These are phyloP conservation scores for Pestalotiopsis sp. DNA, from an alignment of 2,329 filamentous ascomycete genomes.

Conservation along the genomic window DNA sequence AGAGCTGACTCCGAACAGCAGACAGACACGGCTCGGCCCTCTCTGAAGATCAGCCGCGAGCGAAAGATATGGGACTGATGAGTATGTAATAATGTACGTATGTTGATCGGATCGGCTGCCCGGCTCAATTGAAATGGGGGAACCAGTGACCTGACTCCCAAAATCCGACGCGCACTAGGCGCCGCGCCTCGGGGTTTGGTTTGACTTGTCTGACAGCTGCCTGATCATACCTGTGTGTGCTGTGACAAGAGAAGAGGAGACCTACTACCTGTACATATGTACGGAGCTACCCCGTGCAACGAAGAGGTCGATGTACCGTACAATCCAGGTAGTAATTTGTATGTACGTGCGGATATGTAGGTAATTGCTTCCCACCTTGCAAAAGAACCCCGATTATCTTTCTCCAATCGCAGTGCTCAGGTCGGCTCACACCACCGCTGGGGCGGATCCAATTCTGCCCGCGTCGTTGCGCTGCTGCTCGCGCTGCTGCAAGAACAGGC, in stretches of 20 bases:
- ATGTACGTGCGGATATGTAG: neutral
- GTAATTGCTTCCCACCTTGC: neutral
- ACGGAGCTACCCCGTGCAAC: neutral
- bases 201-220: neutral
- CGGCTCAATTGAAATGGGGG: too few species aligned
- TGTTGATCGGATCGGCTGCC: neutral
- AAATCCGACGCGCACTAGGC: neutral
- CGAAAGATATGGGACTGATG: neutral
- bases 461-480: neutral
- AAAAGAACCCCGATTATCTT: neutral
- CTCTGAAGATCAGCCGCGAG: slow-evolving; percentile 2
- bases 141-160: neutral
- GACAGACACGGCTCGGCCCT: neutral
- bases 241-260: neutral
- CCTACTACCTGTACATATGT: neutral
- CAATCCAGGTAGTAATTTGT: too few species aligned
- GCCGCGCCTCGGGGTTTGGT: neutral
- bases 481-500: neutral
- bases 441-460: neutral
- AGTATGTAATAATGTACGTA: neutral
- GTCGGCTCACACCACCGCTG: neutral
- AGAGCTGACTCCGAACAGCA: neutral
- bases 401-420: neutral
- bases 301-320: neutral
- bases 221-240: neutral